Percentiles rank a stretch among this genome's conserved stretches.
phyloP scores from a whole-genome alignment of 495 filamentous ascomycete genomes.

The Sporormia fimetaria region DNA sequence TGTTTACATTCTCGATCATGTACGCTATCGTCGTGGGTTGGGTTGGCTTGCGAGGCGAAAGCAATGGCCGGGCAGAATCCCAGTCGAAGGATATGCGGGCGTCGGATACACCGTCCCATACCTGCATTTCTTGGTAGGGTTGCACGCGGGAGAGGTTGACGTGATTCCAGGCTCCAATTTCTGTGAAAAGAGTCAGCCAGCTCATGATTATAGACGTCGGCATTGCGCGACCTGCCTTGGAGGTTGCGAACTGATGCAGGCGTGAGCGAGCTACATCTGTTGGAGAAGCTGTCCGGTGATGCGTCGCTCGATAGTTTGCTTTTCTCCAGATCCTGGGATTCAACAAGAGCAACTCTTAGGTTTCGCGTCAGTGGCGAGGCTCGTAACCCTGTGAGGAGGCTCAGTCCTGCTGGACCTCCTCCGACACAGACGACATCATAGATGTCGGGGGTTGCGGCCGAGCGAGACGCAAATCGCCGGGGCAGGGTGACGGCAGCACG shows the following conservation, averaged over 20 bases:
- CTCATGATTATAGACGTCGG: slow-evolving; percentile 11
- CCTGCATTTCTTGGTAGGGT: slow-evolving; percentile 82
- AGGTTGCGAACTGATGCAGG: slow-evolving; percentile 54
- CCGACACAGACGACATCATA: slow-evolving; percentile 96
- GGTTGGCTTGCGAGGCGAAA: slow-evolving; percentile 12
- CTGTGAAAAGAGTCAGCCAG: slow-evolving; percentile 25
- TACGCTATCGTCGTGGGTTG: slow-evolving; percentile 59
- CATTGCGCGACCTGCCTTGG: slow-evolving; percentile 22
- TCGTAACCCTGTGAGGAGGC: slow-evolving; percentile 73
- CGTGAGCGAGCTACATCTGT: slow-evolving; percentile 89
- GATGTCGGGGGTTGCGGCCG: slow-evolving; percentile 41
- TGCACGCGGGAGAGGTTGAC: slow-evolving; percentile 61
- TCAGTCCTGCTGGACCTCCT: slow-evolving; percentile 89
- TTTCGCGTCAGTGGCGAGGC: slow-evolving; percentile 61
- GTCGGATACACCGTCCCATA: slow-evolving; percentile 90
- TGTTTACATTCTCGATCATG: slow-evolving; percentile 92
- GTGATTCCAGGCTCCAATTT: slow-evolving; percentile 79
- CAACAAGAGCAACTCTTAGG: slow-evolving; percentile 79
- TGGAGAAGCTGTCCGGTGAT: slow-evolving; percentile 64
- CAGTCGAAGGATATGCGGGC: slow-evolving; percentile 83
- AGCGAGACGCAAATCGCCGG: slow-evolving; percentile 16
- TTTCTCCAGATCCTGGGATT: slow-evolving; percentile 70
- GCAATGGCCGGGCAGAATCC: slow-evolving; percentile 35
- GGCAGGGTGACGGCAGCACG: slow-evolving; percentile 1
- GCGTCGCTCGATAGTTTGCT: slow-evolving; percentile 47